Evolutionary conservation across 2,329 filamentous ascomycete genomes (phyloP).

Genomic region (Sporothrix curviconia): DNA sequence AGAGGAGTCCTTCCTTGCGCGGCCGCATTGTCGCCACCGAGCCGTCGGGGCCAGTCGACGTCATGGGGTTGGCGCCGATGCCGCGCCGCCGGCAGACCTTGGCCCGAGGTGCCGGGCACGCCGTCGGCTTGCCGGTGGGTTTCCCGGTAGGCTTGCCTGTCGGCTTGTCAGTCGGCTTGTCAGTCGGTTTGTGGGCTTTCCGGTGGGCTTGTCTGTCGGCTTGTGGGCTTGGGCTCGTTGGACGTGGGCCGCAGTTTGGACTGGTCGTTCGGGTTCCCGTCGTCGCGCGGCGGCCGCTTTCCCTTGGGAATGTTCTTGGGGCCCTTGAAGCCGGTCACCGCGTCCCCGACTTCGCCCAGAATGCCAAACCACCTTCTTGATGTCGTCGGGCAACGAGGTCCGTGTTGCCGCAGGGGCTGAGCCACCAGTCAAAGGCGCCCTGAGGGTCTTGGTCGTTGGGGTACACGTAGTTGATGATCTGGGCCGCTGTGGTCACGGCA

Average conservation of each 20-base stretch:
- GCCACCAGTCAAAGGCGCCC: conserved; percentile 20
- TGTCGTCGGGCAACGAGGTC: conserved; percentile 20
- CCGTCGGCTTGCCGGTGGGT: not conserved
- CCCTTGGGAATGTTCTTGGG: conserved; percentile 17
- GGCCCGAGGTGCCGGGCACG: not conserved
- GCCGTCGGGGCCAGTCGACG: not conserved
- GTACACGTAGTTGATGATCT: conserved; percentile 17
- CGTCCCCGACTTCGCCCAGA: conserved; percentile 14
- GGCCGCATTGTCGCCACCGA: not conserved
- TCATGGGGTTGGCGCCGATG: not conserved
- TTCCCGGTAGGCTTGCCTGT: not conserved
- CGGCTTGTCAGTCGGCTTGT: not conserved
- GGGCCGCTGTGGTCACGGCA: conserved; percentile 1
- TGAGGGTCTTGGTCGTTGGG: conserved; percentile 15
- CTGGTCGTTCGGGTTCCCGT: conserved; percentile 15
- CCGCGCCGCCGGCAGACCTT: not conserved
- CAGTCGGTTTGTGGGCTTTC: not conserved
- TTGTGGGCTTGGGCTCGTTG: not conserved
- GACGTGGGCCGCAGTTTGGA: conserved; percentile 11
- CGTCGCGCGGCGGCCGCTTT: conserved; percentile 18
- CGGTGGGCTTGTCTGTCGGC: not conserved
- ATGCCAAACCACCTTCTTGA: conserved; percentile 20
- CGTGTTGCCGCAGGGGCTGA: conserved; percentile 18
- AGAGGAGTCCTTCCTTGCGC: not conserved
- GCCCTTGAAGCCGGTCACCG: conserved; percentile 16